A percentile compares a stretch with the other conserved stretches of the same genome.
These are phyloP conservation scores for Nitzschia putrida DNA, from an alignment of 108 stramenopile genomes.

Conservation along the genomic window DNA sequence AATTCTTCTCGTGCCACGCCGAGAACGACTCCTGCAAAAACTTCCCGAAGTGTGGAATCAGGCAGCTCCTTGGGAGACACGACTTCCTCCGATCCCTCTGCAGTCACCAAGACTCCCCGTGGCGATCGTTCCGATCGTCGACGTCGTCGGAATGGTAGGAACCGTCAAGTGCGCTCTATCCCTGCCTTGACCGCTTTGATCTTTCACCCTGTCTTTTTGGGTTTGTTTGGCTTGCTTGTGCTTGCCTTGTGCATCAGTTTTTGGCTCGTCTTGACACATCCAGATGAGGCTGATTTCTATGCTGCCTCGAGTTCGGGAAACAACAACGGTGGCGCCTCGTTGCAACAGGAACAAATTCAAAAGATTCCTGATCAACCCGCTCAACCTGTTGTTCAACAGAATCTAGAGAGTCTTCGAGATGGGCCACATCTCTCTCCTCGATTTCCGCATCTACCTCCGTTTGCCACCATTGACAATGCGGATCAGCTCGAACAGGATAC, in stretches of 20 bases:
- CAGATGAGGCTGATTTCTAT: neutral
- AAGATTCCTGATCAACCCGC: neutral
- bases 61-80: slow-evolving; percentile 1
- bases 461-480: slow-evolving; percentile 34
- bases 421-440: slow-evolving; percentile 33
- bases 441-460: slow-evolving; percentile 30
- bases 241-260: slow-evolving; percentile 15
- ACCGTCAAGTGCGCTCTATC: neutral
- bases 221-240: slow-evolving; percentile 16
- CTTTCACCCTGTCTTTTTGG: slow-evolving; percentile 18
- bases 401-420: neutral
- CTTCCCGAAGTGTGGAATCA: neutral
- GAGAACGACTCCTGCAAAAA: too few species aligned
- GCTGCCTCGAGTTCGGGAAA: neutral
- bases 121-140: neutral
- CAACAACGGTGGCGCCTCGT: neutral
- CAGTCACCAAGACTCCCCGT: neutral
- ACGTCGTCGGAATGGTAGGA: neutral
- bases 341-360: neutral
- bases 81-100: neutral
- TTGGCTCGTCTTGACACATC: slow-evolving; percentile 16
- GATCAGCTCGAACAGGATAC: slow-evolving; percentile 42
- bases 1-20: too few species aligned
- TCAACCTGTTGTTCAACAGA: neutral
- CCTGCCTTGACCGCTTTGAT: slow-evolving; percentile 9